phyloP scores from a whole-genome alignment of 768 basidiomycete species.

The Ramaria sp. region DNA sequence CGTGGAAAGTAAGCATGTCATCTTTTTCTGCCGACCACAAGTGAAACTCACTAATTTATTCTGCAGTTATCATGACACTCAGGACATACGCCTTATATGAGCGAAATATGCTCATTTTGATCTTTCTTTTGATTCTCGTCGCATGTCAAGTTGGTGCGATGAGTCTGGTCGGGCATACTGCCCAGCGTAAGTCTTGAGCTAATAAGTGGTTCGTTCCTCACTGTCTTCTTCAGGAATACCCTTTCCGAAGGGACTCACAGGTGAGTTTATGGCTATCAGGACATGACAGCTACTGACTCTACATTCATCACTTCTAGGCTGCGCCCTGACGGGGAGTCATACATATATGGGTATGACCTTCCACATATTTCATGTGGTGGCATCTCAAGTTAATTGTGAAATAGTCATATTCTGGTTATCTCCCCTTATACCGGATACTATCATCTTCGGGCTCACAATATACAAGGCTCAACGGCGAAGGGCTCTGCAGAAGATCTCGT shows the following conservation, averaged over 20 bases:
- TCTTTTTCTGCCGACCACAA: neutral
- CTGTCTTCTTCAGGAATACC: neutral
- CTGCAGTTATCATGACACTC: neutral
- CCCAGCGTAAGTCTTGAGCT: neutral
- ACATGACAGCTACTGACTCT: neutral
- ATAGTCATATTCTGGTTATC: conserved; percentile 1
- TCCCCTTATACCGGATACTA: neutral
- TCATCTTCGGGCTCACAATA: neutral
- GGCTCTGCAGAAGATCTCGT: neutral
- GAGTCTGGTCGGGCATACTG: neutral
- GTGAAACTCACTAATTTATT: neutral
- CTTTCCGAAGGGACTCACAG: neutral
- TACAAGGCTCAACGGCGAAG: neutral
- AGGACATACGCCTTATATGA: neutral
- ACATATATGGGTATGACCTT: neutral
- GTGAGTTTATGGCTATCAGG: neutral
- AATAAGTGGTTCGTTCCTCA: neutral
- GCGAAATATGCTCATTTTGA: neutral
- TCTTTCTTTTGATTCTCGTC: neutral
- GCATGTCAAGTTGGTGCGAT: neutral
- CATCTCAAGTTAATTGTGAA: neutral
- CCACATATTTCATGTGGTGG: neutral
- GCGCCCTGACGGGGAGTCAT: neutral
- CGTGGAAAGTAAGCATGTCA: too few relatives aligned
- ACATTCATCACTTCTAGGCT: neutral